These are phyloP conservation scores for Tremella yokohamensis DNA, from an alignment of 768 basidiomycete species.

Conservation along the genomic window DNA sequence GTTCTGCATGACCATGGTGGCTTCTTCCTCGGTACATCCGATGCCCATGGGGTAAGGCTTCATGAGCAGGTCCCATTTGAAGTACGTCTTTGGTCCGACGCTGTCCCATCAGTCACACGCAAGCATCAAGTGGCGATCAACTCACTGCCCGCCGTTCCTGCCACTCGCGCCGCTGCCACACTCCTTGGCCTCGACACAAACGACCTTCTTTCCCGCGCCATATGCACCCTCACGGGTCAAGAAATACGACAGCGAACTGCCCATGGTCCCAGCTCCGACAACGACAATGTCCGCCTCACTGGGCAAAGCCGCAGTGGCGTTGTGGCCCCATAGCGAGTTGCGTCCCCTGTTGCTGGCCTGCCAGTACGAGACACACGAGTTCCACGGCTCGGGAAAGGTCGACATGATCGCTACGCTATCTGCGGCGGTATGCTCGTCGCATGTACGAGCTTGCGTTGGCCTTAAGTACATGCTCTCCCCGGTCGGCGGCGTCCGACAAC, in stretches of 20 bases:
- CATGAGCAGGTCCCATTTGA: slow-evolving; percentile 13
- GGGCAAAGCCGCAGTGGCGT: slow-evolving; percentile 12
- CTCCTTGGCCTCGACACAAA: slow-evolving; percentile 21
- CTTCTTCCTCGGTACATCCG: slow-evolving; percentile 19
- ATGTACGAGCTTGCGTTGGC: too few species aligned
- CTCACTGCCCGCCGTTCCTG: slow-evolving; percentile 4
- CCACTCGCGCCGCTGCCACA: slow-evolving; percentile 16
- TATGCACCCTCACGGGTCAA: slow-evolving; percentile 18
- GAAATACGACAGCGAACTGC: slow-evolving; percentile 21
- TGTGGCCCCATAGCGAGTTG: slow-evolving; percentile 20
- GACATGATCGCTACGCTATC: slow-evolving; percentile 21
- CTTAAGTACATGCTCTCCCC: too few species aligned
- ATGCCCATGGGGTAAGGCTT: slow-evolving; percentile 20
- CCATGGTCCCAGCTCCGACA: slow-evolving; percentile 30
- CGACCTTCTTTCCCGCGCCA: slow-evolving; percentile 18
- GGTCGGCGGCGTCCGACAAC: too few species aligned
- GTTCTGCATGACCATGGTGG: slow-evolving; percentile 21
- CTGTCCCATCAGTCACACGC: background rate
- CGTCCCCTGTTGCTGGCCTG: slow-evolving; percentile 35
- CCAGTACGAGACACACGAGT: slow-evolving; percentile 42
- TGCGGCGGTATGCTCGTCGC: too few species aligned
- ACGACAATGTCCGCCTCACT: slow-evolving; percentile 20
- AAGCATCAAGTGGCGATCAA: background rate
- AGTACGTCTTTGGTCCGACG: slow-evolving; percentile 23
- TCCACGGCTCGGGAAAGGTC: slow-evolving; percentile 37